Evolutionary conservation across 2,329 filamentous ascomycete species (phyloP).

Genomic region (Bipolaris zeicola): DNA sequence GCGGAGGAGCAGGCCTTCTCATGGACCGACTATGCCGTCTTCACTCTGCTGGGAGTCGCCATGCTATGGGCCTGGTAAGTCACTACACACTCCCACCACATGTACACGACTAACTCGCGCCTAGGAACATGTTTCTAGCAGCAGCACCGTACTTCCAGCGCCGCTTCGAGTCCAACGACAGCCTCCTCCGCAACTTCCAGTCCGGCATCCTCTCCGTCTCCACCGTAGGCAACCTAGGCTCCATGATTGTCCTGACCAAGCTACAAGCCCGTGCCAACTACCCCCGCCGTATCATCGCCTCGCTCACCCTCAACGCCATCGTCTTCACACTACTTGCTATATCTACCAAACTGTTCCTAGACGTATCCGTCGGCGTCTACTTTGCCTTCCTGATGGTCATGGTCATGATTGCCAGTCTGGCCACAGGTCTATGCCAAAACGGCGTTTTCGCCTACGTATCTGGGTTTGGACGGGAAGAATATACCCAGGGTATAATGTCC

Average conservation of each 20-base stretch:
- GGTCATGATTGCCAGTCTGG: conserved; percentile 78
- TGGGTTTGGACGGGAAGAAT: conserved; percentile 82
- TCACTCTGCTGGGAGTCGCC: conserved; percentile 81
- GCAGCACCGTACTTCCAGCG: conserved; percentile 90
- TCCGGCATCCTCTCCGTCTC: conserved; percentile 86
- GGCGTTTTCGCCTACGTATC: conserved; percentile 91
- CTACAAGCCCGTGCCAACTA: conserved; percentile 85
- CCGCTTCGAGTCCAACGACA: conserved; percentile 73
- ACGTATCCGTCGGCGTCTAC: conserved; percentile 68
- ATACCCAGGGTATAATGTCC: conserved; percentile 95
- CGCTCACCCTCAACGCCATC: conserved; percentile 76
- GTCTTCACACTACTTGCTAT: conserved; percentile 79
- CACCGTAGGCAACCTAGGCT: conserved; percentile 78
- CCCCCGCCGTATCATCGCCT: conserved; percentile 79
- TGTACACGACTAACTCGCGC: conserved; percentile 17
- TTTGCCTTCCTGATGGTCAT: conserved; percentile 81
- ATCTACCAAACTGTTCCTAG: conserved; percentile 73
- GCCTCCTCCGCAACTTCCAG: conserved; percentile 83
- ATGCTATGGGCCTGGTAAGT: conserved; percentile 97
- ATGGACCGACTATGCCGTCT: conserved; percentile 84
- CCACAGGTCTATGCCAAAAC: conserved; percentile 87
- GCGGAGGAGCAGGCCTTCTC: conserved; percentile 64
- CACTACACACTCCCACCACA: not conserved
- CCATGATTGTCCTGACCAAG: conserved; percentile 77
- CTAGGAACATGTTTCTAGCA: conserved; percentile 97